Base-by-base conservation (phyloP, 805 yeast species). In the Tetrapisispora namnaoensis region DNA sequence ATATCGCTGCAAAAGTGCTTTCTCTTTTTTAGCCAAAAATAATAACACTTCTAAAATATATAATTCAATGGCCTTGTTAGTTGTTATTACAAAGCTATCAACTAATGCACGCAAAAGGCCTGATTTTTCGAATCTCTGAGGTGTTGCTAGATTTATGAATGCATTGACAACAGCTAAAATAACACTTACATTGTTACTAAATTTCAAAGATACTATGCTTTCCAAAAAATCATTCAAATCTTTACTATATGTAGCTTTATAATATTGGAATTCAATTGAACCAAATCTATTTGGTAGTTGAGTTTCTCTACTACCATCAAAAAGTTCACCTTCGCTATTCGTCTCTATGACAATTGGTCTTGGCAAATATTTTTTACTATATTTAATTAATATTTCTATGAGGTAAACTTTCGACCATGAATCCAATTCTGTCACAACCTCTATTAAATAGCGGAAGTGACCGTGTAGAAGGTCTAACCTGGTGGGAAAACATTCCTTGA, bases 391-490 rank as follows among this genome's bases (percentile, higher is more conserved):
- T 4, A 86, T 55, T 44, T 85, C 86, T 20, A 87, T 67, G 16
- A 81, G 63, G 11, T 70, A 59, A 0, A 74, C 63, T 58, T 85
- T 89, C 9, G 87, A 68, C 84, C 89, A 86, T 47, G 82, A 83
- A 50, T 89, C 95, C 48, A 91, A 70, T 1, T 74, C 70, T 0
- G 59, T 54, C 27, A 79, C 53, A 32, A 72, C 64, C 1, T 68
- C 59, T 50, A 87, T 79, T 45, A 75, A 74, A 20, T 80, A 73
- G 30, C 85, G 74, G 60, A 75, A 85, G 55, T 80, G 79, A 2
- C 83, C 78, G 61, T 93, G 98, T 2, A 91, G 64, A 34, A 85
- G 63, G 2, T 78, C 84, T 63, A 84, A 74, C 40, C 75, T 72
- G 32, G 78, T 76, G 0, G 80, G 77, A 47, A 77, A 77, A 20